Conservation (phyloP, 2,329 filamentous ascomycete genomes). For the Lecanoromycetidae sp. region DNA sequence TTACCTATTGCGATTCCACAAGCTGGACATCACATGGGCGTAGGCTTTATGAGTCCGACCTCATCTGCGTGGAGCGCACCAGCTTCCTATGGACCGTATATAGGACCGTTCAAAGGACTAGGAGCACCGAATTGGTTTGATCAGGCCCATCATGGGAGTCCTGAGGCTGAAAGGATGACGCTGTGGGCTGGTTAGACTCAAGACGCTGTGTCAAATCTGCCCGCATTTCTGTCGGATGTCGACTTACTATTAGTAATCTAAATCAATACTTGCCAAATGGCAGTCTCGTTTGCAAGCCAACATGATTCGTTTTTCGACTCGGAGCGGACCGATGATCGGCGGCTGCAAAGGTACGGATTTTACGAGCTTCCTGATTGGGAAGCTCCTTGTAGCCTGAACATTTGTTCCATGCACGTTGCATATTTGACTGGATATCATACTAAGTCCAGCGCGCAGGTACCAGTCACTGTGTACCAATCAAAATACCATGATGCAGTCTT, state of each 20-base stretch:
- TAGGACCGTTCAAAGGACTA: constrained; percentile 13
- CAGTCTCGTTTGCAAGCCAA: background rate
- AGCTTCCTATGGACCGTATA: constrained; percentile 10
- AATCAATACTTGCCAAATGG: no score
- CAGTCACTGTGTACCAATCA: background rate
- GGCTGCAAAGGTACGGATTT: no score
- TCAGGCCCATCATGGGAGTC: constrained; percentile 12
- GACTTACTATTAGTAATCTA: no score
- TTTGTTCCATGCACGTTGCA: background rate
- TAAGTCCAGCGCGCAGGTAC: background rate
- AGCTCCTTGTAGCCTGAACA: background rate
- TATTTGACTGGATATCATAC: background rate
- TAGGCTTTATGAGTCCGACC: constrained; percentile 1
- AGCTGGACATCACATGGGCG: background rate
- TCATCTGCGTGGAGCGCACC: constrained; percentile 13
- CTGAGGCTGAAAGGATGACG: constrained; percentile 11
- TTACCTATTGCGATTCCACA: constrained; percentile 8
- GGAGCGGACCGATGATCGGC: background rate
- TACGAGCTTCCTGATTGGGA: background rate
- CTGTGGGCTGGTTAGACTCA: constrained; percentile 1
- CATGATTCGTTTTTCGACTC: background rate
- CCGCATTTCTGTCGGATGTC: no score
- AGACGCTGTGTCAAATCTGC: no score
- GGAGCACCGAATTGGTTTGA: constrained; percentile 16
- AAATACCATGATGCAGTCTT: background rate